phyloP scores from a whole-genome alignment of 1,284 basidiomycete species.

The Naganishia liquefaciens region DNA sequence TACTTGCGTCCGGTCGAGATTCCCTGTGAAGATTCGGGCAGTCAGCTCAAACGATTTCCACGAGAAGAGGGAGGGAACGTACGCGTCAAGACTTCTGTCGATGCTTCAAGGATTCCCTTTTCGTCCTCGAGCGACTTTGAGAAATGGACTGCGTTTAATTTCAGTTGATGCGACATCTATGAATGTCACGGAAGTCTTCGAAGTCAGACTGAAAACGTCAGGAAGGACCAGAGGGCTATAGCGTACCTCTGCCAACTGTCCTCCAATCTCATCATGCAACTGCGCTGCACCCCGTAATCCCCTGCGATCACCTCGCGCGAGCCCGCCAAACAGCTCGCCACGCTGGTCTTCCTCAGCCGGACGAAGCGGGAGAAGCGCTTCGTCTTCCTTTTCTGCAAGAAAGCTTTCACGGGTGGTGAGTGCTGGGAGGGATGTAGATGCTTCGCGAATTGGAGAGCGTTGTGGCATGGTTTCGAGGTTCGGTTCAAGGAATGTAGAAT shows the following conservation, averaged over 20 bases:
- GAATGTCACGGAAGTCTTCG: constrained; percentile 1
- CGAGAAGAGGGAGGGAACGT: constrained; percentile 30
- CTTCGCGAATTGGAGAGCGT: constrained; percentile 11
- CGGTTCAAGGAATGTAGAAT: too few species aligned
- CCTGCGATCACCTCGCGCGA: background rate
- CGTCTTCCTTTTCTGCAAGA: constrained; percentile 28
- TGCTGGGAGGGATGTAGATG: constrained; percentile 23
- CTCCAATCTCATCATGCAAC: constrained; percentile 54
- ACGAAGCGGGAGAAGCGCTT: constrained; percentile 19
- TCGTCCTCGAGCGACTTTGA: constrained; percentile 52
- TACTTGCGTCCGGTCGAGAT: constrained; percentile 44
- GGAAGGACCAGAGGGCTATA: background rate
- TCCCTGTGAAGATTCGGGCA: constrained; percentile 39
- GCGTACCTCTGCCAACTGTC: constrained; percentile 53
- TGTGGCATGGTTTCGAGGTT: background rate
- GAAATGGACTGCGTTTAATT: constrained; percentile 54
- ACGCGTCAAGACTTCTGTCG: constrained; percentile 51
- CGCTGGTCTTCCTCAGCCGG: constrained; percentile 2
- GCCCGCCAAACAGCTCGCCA: constrained; percentile 39
- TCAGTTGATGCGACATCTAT: constrained; percentile 54
- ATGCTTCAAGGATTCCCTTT: constrained; percentile 49
- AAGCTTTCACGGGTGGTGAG: constrained; percentile 15
- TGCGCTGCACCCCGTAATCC: constrained; percentile 22
- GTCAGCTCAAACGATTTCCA: background rate
- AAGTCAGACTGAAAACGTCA: background rate